Evolutionary conservation across 345 rosid species (phyloP).

Genomic region (Gossypium ekmanianum): DNA sequence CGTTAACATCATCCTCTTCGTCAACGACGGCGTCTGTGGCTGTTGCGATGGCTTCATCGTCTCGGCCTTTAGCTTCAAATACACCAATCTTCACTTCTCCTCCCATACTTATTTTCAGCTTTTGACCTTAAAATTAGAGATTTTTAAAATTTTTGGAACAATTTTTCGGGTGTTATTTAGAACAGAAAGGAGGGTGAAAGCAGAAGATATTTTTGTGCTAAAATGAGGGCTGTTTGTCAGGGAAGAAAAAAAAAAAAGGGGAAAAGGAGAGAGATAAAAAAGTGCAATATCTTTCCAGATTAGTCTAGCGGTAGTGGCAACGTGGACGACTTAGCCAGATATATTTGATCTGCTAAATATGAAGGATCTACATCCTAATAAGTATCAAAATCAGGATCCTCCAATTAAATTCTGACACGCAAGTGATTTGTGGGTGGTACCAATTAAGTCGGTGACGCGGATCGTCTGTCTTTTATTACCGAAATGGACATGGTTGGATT

Average conservation of each 20-base stretch:
- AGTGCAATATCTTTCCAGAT: constrained; percentile 65
- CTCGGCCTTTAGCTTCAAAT: constrained; percentile 24
- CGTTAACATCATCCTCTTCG: constrained; percentile 45
- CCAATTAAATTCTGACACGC: constrained; percentile 19
- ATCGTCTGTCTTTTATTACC: neutral
- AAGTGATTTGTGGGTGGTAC: neutral
- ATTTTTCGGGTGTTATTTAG: neutral
- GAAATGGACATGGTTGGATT: neutral
- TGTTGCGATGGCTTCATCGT: constrained; percentile 24
- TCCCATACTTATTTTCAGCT: constrained; percentile 22
- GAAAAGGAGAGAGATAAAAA: neutral
- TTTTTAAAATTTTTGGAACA: neutral
- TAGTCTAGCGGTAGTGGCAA: constrained; percentile 37
- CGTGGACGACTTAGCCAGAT: constrained; percentile 76
- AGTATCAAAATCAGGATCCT: neutral
- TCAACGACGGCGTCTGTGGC: constrained; percentile 14
- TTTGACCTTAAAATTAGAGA: constrained; percentile 7
- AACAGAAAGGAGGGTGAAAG: constrained; percentile 9
- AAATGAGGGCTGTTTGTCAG: constrained; percentile 28
- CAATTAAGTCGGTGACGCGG: neutral
- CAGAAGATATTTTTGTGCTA: constrained; percentile 14
- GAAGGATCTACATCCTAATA: constrained; percentile 11
- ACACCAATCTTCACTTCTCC: constrained; percentile 39
- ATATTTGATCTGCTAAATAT: constrained; percentile 67
- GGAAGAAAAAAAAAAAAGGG: constrained; percentile 14